These are phyloP conservation scores for Globisporangium canariense DNA, from an alignment of 352 stramenopile species.

Conservation along the genomic window DNA sequence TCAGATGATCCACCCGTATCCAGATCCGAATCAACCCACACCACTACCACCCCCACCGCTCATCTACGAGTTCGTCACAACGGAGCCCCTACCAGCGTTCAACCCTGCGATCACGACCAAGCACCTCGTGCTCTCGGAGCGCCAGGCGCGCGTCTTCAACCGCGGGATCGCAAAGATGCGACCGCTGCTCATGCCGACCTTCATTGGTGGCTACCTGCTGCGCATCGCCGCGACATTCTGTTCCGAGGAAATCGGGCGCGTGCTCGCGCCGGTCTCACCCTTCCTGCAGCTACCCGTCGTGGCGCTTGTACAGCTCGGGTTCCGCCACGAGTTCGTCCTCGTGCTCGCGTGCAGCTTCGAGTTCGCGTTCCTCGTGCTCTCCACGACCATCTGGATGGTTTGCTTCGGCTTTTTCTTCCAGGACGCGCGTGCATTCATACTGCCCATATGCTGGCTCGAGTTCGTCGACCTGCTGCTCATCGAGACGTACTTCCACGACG, in stretches of 20 bases:
- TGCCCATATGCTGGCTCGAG: conserved; percentile 13
- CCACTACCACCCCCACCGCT: neutral
- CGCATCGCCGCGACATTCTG: conserved; percentile 2
- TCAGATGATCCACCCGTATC: conserved; percentile 1
- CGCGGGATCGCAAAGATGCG: neutral
- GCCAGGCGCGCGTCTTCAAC: conserved; percentile 6
- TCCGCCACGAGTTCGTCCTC: conserved; percentile 13
- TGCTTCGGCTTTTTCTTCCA: conserved; percentile 7
- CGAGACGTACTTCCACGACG: conserved; percentile 12
- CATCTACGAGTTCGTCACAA: conserved; percentile 12
- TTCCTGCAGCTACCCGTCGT: conserved; percentile 8
- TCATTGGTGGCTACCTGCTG: conserved; percentile 5
- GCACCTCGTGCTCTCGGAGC: neutral
- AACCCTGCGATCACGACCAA: conserved; percentile 14
- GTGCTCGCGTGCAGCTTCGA: conserved; percentile 14
- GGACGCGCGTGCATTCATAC: conserved; percentile 4
- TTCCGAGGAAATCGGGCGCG: neutral
- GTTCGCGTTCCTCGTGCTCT: conserved; percentile 12
- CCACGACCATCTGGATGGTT: conserved; percentile 2
- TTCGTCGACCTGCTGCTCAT: conserved; percentile 14
- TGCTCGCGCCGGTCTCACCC: conserved; percentile 11
- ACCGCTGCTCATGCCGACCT: neutral
- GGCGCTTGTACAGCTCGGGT: conserved; percentile 3
- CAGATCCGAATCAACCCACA: neutral
- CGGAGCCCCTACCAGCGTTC: conserved; percentile 7